Base-by-base conservation (phyloP, 352 stramenopile genomes). In the Poterioochromonas sp. region DNA sequence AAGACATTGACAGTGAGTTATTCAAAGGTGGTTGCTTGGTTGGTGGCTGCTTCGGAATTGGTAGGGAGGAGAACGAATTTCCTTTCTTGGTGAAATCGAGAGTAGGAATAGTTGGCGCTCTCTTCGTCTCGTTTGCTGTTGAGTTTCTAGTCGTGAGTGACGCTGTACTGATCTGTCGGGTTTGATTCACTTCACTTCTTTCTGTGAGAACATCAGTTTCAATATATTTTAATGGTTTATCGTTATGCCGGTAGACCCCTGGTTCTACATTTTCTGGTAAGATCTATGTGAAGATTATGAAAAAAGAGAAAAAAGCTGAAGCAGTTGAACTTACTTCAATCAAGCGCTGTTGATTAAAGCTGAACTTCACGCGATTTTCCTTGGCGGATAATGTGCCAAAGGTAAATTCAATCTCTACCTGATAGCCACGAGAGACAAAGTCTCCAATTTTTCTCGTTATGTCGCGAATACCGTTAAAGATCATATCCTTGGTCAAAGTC, bases 401-500 rank as follows among this genome's bases (percentile, higher is more conserved):
- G 1, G 69, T 40, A 64, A 76, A 76, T n/a, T 76, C 11, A 49
- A 76, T 76, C 18, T 76, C 69, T 34, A 76, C 41, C 37, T 64
- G 26, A 64, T 64, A 64, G 11, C 2, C 20, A 41, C 60, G 64
- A 70, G 15, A 5, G 60, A 74, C 40, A 34, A 71, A 79, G 2
- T 74, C 60, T 22, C 73, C 73, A 32, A 79, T 62, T 32, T 79
- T 79, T 32, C 37, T 54, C 1, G 73, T 29, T 34, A 79, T 44
- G 32, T 79, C 73, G 1, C 54, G 18, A 53, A 79, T 43, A 32
- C 73, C 44, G 26, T 44, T 22, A 32, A 79, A 79, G 15, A 70
- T 32, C 51, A 70, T 74, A 63, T 79, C 73, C 49, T 79, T 79
- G 5, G 73, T 79, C 22, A 79, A 44, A 15, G 34, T 41, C 44